A percentile compares a stretch with the other conserved stretches of the same genome.
Evolutionary conservation across 495 filamentous ascomycete species (phyloP).

Genomic region (Amphirosellinia nigrospora): DNA sequence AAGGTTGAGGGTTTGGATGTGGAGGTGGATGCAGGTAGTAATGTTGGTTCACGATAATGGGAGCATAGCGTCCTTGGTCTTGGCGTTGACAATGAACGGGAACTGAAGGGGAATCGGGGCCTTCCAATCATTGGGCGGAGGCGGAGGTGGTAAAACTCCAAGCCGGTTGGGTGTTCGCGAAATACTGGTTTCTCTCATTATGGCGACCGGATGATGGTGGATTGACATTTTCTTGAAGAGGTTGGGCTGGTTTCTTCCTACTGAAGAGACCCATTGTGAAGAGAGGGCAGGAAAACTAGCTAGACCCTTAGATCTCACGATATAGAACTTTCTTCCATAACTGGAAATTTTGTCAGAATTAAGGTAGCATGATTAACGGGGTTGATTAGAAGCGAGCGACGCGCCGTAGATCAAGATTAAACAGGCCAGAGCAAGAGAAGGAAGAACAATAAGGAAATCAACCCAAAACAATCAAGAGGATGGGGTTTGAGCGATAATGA

Average conservation of each 20-base stretch:
- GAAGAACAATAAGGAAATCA: not conserved
- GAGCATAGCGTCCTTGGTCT: slow-evolving; percentile 32
- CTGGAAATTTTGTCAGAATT: not conserved
- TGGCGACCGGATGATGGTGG: not conserved
- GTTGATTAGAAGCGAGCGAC: not conserved
- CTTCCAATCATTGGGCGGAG: slow-evolving; percentile 44
- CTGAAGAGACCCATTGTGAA: slow-evolving; percentile 25
- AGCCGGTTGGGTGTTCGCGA: slow-evolving; percentile 30
- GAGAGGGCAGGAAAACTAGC: not conserved
- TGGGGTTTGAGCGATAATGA: not conserved
- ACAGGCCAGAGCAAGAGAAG: not conserved
- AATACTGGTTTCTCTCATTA: not conserved
- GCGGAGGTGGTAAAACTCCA: slow-evolving; percentile 40
- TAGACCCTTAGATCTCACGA: not conserved
- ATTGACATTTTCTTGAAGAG: slow-evolving; percentile 1
- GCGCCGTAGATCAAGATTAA: too few relatives aligned
- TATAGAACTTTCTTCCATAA: not conserved
- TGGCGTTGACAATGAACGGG: slow-evolving; percentile 40
- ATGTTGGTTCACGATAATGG: slow-evolving; percentile 56
- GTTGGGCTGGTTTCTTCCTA: slow-evolving; percentile 17
- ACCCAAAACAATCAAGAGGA: not conserved
- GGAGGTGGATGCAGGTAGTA: slow-evolving; percentile 48
- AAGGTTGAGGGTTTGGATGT: slow-evolving; percentile 34
- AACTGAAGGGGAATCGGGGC: slow-evolving; percentile 15
- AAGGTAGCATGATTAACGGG: not conserved